phyloP scores from a whole-genome alignment of 495 filamentous ascomycete species.

The Penicillium samsonianum region DNA sequence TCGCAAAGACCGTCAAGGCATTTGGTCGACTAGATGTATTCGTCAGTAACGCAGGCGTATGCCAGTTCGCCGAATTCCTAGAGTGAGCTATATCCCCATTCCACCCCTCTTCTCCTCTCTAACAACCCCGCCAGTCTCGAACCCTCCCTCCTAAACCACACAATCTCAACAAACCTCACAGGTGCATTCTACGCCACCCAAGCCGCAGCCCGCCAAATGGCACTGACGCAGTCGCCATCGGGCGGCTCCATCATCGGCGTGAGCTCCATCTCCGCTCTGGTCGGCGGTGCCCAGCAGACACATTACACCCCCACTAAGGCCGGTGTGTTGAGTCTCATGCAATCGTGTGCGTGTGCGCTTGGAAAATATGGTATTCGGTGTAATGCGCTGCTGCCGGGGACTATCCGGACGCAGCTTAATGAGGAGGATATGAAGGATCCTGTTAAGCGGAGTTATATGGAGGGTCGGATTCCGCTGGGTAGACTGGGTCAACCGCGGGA shows the following conservation, averaged over 20 bases:
- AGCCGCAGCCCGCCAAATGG: conserved; percentile 82
- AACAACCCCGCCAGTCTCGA: conserved; percentile 43
- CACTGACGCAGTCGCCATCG: conserved; percentile 50
- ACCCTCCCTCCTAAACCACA: conserved; percentile 61
- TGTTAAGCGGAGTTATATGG: conserved; percentile 78
- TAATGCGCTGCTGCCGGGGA: conserved; percentile 85
- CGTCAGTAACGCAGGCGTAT: conserved; percentile 86
- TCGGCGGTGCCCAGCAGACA: conserved; percentile 76
- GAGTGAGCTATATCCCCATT: conserved; percentile 42
- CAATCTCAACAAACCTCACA: conserved; percentile 75
- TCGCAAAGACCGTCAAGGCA: conserved; percentile 54
- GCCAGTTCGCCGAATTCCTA: conserved; percentile 80
- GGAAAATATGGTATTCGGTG: conserved; percentile 77
- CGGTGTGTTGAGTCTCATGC: conserved; percentile 80
- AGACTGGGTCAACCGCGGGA: conserved; percentile 68
- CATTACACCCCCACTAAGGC: conserved; percentile 95
- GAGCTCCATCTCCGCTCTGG: conserved; percentile 79
- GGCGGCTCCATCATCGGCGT: conserved; percentile 85
- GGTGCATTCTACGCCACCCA: conserved; percentile 86
- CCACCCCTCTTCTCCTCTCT: conserved; percentile 2
- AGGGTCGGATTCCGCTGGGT: conserved; percentile 78
- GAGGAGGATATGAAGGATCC: conserved; percentile 71
- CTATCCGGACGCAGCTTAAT: conserved; percentile 83
- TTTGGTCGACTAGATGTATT: conserved; percentile 75
- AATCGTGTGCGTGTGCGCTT: conserved; percentile 76